phyloP scores from a whole-genome alignment of 129 eudicot species.

The Helichrysum umbraculigerum region DNA sequence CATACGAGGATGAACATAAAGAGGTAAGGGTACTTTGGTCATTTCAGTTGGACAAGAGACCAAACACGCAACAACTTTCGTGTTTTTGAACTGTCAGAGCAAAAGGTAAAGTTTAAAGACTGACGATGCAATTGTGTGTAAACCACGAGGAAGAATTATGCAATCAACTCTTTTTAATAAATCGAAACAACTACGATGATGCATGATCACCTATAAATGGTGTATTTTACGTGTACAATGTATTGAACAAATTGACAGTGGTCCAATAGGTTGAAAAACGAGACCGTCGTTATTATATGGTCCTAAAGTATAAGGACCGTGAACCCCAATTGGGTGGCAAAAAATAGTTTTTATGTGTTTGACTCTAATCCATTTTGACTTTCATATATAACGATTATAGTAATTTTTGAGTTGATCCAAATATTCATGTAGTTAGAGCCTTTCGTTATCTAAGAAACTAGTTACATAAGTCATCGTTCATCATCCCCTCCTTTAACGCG shows the following conservation, averaged over 20 bases:
- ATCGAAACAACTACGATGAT: not conserved
- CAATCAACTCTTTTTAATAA: too few relatives aligned
- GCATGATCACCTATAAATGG: not conserved
- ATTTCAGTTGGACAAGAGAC: too few relatives aligned
- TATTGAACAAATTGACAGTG: slow-evolving; percentile 14
- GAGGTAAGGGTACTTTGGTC: too few relatives aligned
- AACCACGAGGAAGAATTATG: too few relatives aligned
- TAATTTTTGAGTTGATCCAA: not conserved
- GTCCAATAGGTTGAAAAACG: slow-evolving; percentile 15
- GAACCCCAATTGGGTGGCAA: not conserved
- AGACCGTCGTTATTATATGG: not conserved
- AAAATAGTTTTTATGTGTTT: not conserved
- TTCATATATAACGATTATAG: not conserved
- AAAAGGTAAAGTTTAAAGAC: too few relatives aligned
- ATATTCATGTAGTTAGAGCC: not conserved
- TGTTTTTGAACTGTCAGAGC: too few relatives aligned
- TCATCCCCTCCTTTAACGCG: too few relatives aligned
- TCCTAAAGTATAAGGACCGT: not conserved
- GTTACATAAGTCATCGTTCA: too few relatives aligned
- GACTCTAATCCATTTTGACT: not conserved
- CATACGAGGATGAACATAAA: too few relatives aligned
- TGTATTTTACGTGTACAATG: slow-evolving; percentile 16
- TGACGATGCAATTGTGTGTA: too few relatives aligned
- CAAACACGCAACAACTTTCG: too few relatives aligned
- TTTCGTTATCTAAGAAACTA: not conserved